Evolutionary conservation across 768 basidiomycete genomes (phyloP).

Genomic region (Hygrophoropsis aurantiaca): DNA sequence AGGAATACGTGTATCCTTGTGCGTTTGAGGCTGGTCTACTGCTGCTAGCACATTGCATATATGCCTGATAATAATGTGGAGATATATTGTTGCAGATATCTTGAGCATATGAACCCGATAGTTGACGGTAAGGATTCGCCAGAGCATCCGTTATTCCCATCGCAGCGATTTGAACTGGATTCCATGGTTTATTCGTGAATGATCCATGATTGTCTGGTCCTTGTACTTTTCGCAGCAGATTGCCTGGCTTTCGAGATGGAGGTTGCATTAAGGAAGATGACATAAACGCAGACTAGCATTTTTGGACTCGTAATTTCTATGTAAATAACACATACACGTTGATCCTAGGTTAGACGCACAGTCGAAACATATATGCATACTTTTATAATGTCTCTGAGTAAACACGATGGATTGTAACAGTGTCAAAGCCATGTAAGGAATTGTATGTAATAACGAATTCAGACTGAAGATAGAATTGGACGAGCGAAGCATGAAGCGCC

Average conservation of each 20-base stretch:
- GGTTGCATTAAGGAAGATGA: too few relatives aligned
- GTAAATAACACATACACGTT: too few relatives aligned
- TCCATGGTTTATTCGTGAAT: background rate
- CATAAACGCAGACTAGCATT: too few relatives aligned
- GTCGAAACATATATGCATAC: conserved; percentile 17
- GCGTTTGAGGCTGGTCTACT: conserved; percentile 22
- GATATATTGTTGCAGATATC: conserved; percentile 39
- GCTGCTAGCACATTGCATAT: conserved; percentile 34
- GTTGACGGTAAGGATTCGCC: conserved; percentile 28
- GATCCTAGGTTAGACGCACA: too few relatives aligned
- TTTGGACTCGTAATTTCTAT: too few relatives aligned
- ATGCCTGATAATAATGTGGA: conserved; percentile 58
- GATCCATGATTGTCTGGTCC: too few relatives aligned
- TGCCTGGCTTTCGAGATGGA: too few relatives aligned
- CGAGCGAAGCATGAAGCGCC: conserved; percentile 5
- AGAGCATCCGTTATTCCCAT: conserved; percentile 16
- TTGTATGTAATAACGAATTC: background rate
- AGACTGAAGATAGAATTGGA: conserved; percentile 18
- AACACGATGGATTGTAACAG: conserved; percentile 30
- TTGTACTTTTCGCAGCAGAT: too few relatives aligned
- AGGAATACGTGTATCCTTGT: conserved; percentile 40
- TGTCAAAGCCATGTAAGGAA: conserved; percentile 23
- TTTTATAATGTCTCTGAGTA: conserved; percentile 21
- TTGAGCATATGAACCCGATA: conserved; percentile 22
- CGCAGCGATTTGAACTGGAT: conserved; percentile 2